Base-by-base conservation (phyloP, 805 yeast species). In the Lipomyces starkeyi region DNA sequence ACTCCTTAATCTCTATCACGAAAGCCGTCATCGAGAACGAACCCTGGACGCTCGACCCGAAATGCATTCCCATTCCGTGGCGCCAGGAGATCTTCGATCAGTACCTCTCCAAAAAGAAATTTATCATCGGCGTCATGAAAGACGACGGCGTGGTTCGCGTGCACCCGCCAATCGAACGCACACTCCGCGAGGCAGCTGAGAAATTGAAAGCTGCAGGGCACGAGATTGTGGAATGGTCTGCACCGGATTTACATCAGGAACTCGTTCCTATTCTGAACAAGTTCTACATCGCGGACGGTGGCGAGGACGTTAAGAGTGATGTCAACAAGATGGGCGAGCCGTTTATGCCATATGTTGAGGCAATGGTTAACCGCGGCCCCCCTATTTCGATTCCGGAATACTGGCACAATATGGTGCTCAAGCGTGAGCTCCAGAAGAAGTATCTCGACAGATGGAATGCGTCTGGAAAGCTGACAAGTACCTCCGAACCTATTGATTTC, bases 151-250 rank as follows among this genome's bases (percentile, higher is more conserved):
- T 76, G 34, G 80, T 83, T 14, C 78, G 80, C 66, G 89, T 89
- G 13, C 84, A 84, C 37, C 89, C 90, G 0, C 88, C 89, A 9
- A 81, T 87, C 20, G 71, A 76, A 5, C 79, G 88, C 68, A 86
- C 82, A 13, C 79, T 91, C 75, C 80, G 86, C 69, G 78, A 80
- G 60, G 84, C 86, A 5, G 88, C 80, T 20, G 83, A 79, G 8
- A 87, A 86, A 72, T 82, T 91, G 73, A 77, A 80, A 65, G 83
- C 79, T 0, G 88, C 91, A 1, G 86, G 90, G 34, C 87, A 85
- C 73, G 84, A 83, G 66, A 80, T 85, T 11, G 79, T 86, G 58
- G 83, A 83, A 61, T 81, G 87, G 83, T 79, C 80, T n/a, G 83
- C 84, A 34, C 71, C 69, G 13, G 71, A 69, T 5, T 58, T 69